Evolutionary conservation across 495 filamentous ascomycete species (phyloP), one percentile per base, ranked within the genome.

Genomic region (Talaromyces ruber): DNA sequence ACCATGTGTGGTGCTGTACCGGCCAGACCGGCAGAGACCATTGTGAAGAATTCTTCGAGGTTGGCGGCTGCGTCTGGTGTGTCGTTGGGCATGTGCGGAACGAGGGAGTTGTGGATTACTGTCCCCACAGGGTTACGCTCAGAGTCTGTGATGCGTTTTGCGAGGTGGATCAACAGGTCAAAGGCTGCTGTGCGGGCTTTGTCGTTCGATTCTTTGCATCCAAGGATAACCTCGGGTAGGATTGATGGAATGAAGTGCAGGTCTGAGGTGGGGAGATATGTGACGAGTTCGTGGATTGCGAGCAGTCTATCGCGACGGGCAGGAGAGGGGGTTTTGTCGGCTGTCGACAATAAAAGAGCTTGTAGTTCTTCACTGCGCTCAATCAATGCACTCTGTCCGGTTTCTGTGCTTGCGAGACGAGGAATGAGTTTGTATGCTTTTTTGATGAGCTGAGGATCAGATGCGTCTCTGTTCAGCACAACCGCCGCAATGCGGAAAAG

Each of bases 381-480:
- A 64, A 81, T 66, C 6, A 98, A 81, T 14, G 92, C 91, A 5
- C 75, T 74, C 34, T 78, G 79, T 16, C 95, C 95, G 28, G 75
- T 80, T n/a, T 86, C 81, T 6, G 92, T 93, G 30, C 89, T 85
- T 3, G 89, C 88, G 50, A 98, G 82, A 30, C 93, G 85, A 7
- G 94, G 93, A 59, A 98, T 91, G 55, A 98, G 80, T 74, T 98
- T 97, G 80, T 98, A 98, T 3, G 94, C 93, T 76, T 98, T 98
- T 84, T 98, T 98, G 72, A 98, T 92, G n/a, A 98, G 80, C 69
- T 97, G 93, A 26, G 94, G 88, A 64, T 98, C 95, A 14, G 50
- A 68, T 30, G 70, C 72, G 61, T 64, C 68, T 65, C 85, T 87
- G 65, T 87, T 84, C 60, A 98, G 82, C 57, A 97, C 87, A 12